Conservation (phyloP, 2,329 filamentous ascomycete genomes). For the Aureobasidium sp. region DNA sequence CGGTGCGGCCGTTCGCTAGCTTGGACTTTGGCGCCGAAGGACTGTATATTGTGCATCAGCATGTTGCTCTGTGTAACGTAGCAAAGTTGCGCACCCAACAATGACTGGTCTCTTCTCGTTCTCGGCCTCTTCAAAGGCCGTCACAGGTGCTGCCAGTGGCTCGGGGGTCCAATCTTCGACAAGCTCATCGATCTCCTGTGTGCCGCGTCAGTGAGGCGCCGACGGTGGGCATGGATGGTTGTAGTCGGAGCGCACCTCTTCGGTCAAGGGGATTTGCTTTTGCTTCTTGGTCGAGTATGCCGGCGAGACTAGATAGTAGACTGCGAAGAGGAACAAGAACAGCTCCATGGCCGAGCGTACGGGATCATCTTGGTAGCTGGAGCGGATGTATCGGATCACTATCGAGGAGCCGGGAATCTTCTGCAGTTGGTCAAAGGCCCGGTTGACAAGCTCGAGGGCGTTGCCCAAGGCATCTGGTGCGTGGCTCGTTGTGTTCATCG, state of each 20-base stretch:
- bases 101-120: constrained; percentile 80
- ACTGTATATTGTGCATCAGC: constrained; percentile 37
- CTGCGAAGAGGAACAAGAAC: constrained; percentile 87
- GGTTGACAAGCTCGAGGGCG: constrained; percentile 14
- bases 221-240: neutral
- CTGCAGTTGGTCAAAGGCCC: constrained; percentile 54
- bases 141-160: constrained; percentile 69
- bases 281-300: constrained; percentile 88
- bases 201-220: constrained; percentile 1
- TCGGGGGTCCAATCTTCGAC: constrained; percentile 96
- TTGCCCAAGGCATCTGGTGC: constrained; percentile 11
- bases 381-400: constrained; percentile 87
- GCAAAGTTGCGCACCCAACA: constrained; percentile 55
- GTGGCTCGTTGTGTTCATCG: constrained; percentile 11
- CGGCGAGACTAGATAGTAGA: constrained; percentile 83
- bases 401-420: constrained; percentile 91
- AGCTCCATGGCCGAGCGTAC: constrained; percentile 89
- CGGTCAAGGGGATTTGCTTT: constrained; percentile 78
- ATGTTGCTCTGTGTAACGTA: neutral
- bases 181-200: constrained; percentile 83
- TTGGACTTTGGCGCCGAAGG: constrained; percentile 86
- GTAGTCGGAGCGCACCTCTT: constrained; percentile 48
- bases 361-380: constrained; percentile 95
- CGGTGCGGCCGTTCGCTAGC: constrained; percentile 77
- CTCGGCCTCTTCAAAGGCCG: constrained; percentile 67